Evolutionary conservation across 2,329 filamentous ascomycete genomes (phyloP).

Genomic region (Diaporthe sp.): DNA sequence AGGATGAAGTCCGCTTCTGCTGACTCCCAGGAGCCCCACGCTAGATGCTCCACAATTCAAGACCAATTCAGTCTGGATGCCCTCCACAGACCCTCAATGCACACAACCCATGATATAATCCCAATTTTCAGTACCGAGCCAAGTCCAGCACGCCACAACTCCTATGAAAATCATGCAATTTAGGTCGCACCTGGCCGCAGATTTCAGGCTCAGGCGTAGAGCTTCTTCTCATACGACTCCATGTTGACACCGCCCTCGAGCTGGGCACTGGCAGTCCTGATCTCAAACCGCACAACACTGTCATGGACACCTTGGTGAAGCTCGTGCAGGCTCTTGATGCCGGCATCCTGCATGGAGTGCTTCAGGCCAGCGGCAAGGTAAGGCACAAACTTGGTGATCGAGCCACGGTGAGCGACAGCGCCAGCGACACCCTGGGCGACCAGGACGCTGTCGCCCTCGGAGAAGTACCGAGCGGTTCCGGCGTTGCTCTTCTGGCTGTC

Average conservation of each 20-base stretch:
- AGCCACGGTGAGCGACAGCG: constrained; percentile 83
- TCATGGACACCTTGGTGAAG: constrained; percentile 82
- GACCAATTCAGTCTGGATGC: constrained; percentile 19
- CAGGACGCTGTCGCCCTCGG: constrained; percentile 92
- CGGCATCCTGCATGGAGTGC: constrained; percentile 97
- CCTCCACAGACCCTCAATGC: constrained; percentile 18
- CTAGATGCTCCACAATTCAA: constrained; percentile 28
- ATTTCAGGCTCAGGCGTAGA: constrained; percentile 79
- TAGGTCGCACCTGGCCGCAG: not conserved
- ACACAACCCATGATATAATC: constrained; percentile 35
- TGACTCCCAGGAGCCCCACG: not conserved
- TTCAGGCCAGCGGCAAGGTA: constrained; percentile 96
- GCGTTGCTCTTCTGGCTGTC: constrained; percentile 88
- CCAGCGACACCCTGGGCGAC: constrained; percentile 98
- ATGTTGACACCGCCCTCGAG: constrained; percentile 98
- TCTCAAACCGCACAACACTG: constrained; percentile 89
- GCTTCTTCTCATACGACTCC: constrained; percentile 99
- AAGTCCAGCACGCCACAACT: constrained; percentile 36
- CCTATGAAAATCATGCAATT: constrained; percentile 35
- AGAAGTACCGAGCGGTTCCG: constrained; percentile 98
- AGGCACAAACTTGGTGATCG: constrained; percentile 93
- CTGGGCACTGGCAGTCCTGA: constrained; percentile 94
- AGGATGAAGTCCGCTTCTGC: not conserved
- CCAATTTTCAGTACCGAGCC: constrained; percentile 35
- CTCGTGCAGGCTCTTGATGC: constrained; percentile 82